Evolutionary conservation across 176 grass and related monocot species (phyloP), one percentile per base, ranked within the genome.

Genomic region (Phoenix roebelenii): DNA sequence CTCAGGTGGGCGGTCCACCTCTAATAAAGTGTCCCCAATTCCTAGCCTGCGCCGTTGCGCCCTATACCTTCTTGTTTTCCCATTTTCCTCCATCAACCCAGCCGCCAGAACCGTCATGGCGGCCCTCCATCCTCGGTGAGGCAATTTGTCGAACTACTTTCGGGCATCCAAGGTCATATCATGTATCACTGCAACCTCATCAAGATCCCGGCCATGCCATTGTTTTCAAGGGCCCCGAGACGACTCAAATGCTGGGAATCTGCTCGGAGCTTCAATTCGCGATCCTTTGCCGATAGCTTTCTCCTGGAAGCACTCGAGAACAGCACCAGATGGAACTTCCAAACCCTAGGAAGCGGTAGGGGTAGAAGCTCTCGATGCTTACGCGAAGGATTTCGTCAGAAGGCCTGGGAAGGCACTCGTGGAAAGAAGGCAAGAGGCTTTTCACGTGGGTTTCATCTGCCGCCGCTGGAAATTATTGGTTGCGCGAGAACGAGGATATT

Each of bases 101-200:
- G 35, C 35, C 35, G 35, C 9, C 9, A 0, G 6, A 2, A 12
- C 1, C 35, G 7, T 39, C 9, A 12, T 1, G 35, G 12, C 35
- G 1, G 35, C 35, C 9, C 65, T 22, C 51, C 51, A 29, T 69
- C 62, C 22, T 77, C n/a, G 3, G 1, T 22, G 58, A 7, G 58
- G 73, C 79, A 66, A 78, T 87, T 76, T 54, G 54, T 78, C 88
- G 57, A 81, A 81, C 76, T 44, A 22, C 39, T 63, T 73, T 55
- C 70, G 60, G 50, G 65, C 83, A 54, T 49, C 16, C 29, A 26
- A 28, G 28, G 28, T 30, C 4, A 6, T 6, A 59, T 64, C 65
- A 90, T 98, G 82, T 79, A 82, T 49, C 83, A 92, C 69, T 76
- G 73, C 53, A 64, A 78, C 59, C 76, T 98, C 70, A 64, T 79